Evolutionary conservation across 495 filamentous ascomycete genomes (phyloP).

Genomic region (Daldinia grandis): DNA sequence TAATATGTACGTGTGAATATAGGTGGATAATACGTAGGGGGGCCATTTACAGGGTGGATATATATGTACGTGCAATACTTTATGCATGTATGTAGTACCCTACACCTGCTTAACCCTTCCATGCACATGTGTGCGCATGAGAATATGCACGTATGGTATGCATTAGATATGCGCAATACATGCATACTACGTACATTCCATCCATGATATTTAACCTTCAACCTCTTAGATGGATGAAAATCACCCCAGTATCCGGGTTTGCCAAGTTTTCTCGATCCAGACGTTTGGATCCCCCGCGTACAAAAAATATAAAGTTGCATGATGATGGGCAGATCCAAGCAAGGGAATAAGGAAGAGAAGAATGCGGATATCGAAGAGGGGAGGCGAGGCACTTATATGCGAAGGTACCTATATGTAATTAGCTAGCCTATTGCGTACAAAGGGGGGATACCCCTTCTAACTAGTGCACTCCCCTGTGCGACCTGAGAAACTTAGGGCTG

Average conservation of each 20-base stretch:
- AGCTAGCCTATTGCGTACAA: slow-evolving; percentile 11
- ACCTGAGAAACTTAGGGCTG: slow-evolving; percentile 5
- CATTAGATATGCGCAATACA: slow-evolving; percentile 30
- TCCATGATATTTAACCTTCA: slow-evolving; percentile 15
- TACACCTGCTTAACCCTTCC: neutral
- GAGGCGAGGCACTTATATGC: too few relatives aligned
- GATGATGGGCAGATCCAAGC: slow-evolving; percentile 11
- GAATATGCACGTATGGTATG: slow-evolving; percentile 33
- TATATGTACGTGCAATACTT: neutral
- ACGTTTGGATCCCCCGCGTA: slow-evolving; percentile 36
- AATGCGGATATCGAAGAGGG: slow-evolving; percentile 17
- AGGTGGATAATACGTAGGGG: slow-evolving; percentile 10
- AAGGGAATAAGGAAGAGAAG: slow-evolving; percentile 3
- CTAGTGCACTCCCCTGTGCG: slow-evolving; percentile 5
- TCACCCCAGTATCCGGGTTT: slow-evolving; percentile 40
- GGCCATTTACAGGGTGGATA: slow-evolving; percentile 5
- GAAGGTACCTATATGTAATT: slow-evolving; percentile 27
- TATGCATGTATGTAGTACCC: slow-evolving; percentile 28
- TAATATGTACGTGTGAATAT: slow-evolving; percentile 1
- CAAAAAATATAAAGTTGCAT: slow-evolving; percentile 28
- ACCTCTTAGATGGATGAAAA: slow-evolving; percentile 33
- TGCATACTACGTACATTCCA: slow-evolving; percentile 26
- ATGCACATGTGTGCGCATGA: slow-evolving; percentile 16
- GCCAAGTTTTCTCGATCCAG: slow-evolving; percentile 39
- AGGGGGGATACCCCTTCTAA: neutral